Percentiles rank a stretch among this genome's conserved stretches.
These are phyloP conservation scores for Xylariaceae sp. DNA, from an alignment of 2,329 filamentous ascomycete species.

Conservation along the genomic window DNA sequence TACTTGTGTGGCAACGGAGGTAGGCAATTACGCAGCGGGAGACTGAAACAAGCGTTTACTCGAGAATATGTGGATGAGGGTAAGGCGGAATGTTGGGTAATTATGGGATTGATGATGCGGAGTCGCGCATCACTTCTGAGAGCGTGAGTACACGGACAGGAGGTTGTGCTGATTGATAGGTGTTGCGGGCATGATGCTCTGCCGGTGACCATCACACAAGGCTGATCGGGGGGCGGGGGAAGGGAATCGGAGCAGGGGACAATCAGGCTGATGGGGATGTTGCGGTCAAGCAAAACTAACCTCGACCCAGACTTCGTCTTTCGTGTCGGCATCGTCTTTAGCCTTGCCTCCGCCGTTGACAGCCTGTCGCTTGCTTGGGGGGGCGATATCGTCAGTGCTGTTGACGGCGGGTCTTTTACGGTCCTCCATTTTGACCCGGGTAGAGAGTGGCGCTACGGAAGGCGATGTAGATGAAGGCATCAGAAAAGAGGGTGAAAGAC, in stretches of 20 bases:
- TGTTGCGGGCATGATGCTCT: conserved; percentile 18
- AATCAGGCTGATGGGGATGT: conserved; percentile 14
- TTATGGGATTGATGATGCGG: conserved; percentile 26
- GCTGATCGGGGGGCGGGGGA: conserved; percentile 17
- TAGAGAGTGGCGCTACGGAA: conserved; percentile 67
- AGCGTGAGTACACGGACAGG: conserved; percentile 32
- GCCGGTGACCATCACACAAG: conserved; percentile 10
- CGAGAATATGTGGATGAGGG: conserved; percentile 23
- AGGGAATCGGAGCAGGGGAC: conserved; percentile 12
- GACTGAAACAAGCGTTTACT: conserved; percentile 23
- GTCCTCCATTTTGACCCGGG: conserved; percentile 96
- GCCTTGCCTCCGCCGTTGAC: conserved; percentile 68
- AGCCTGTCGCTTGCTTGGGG: conserved; percentile 86
- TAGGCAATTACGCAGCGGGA: conserved; percentile 25
- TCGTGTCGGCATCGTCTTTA: conserved; percentile 50
- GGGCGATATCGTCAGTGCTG: conserved; percentile 75
- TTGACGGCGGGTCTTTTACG: conserved; percentile 88
- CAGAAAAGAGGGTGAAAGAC: conserved; percentile 50
- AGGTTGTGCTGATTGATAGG: conserved; percentile 21
- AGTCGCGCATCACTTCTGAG: conserved; percentile 32
- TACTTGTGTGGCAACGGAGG: conserved; percentile 17
- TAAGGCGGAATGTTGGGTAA: conserved; percentile 20
- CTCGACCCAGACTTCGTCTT: conserved; percentile 58
- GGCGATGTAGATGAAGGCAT: conserved; percentile 80
- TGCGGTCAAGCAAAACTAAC: conserved; percentile 45